phyloP scores from a whole-genome alignment of 1,284 basidiomycete species.

The Rhodotorula sp. region DNA sequence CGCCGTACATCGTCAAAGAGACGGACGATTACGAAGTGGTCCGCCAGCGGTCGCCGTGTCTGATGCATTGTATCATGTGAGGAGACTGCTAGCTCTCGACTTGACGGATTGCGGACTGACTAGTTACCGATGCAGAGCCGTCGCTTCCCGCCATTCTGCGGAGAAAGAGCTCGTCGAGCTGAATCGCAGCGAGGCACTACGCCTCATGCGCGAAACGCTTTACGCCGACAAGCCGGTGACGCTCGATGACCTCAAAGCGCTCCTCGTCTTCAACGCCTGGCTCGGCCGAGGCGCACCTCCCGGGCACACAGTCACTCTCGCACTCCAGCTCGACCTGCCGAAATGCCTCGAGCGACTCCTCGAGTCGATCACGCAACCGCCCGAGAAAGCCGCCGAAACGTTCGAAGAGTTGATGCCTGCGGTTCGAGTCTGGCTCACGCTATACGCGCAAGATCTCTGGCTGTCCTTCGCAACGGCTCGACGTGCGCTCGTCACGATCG shows the following conservation, averaged over 20 bases:
- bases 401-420: conserved; percentile 32
- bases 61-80: conserved; percentile 30
- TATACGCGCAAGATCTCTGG: conserved; percentile 36
- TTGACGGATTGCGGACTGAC: not conserved
- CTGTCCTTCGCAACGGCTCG: conserved; percentile 35
- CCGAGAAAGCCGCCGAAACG: conserved; percentile 12
- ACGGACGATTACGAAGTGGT: conserved; percentile 27
- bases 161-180: conserved; percentile 18
- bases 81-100: not conserved
- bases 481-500: conserved; percentile 37
- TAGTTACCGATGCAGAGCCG: conserved; percentile 2
- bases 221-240: conserved; percentile 24
- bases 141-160: conserved; percentile 17
- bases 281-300: conserved; percentile 29
- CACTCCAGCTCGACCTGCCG: conserved; percentile 37
- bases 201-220: conserved; percentile 29
- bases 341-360: conserved; percentile 25
- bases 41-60: conserved; percentile 21
- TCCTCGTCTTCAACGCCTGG: conserved; percentile 31
- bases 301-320: conserved; percentile 31
- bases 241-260: conserved; percentile 37
- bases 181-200: conserved; percentile 21
- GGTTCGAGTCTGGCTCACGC: conserved; percentile 26
- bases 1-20: conserved; percentile 31
- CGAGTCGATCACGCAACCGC: conserved; percentile 13